Percentiles rank a stretch among this genome's conserved stretches.
These are phyloP conservation scores for Persicaria maculosa DNA, from an alignment of 148 eudicot species.

Conservation along the genomic window DNA sequence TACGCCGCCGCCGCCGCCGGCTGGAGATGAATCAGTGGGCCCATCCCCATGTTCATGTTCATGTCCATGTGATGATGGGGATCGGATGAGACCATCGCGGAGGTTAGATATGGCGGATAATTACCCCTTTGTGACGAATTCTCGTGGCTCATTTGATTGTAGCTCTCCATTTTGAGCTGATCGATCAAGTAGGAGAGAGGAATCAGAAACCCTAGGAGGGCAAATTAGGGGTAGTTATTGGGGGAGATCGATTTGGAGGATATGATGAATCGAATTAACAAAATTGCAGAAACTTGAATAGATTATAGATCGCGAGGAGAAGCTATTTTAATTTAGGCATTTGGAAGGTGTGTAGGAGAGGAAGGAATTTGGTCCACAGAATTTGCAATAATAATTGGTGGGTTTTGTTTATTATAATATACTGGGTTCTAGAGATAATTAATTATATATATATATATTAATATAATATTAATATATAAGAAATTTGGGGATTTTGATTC, in stretches of 20 bases:
- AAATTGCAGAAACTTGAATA: neutral
- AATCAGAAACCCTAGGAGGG: slow-evolving; percentile 4
- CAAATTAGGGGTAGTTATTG: neutral
- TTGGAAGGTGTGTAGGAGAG: slow-evolving; percentile 9
- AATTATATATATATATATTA: neutral
- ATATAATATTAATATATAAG: neutral
- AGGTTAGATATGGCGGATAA: slow-evolving; percentile 13
- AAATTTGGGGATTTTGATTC: neutral
- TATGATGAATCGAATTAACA: neutral
- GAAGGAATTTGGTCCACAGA: slow-evolving; percentile 7
- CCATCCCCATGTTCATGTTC: slow-evolving; percentile 11
- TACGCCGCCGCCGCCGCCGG: neutral
- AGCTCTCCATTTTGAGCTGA: slow-evolving; percentile 30
- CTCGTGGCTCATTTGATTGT: slow-evolving; percentile 29
- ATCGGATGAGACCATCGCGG: neutral
- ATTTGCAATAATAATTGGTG: neutral
- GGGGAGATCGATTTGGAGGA: neutral
- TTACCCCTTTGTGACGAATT: slow-evolving; percentile 15
- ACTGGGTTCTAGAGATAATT: neutral
- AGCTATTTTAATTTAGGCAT: neutral
- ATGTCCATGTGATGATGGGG: slow-evolving; percentile 13
- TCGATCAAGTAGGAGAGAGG: too few relatives aligned
- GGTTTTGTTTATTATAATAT: slow-evolving; percentile 3
- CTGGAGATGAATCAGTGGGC: slow-evolving; percentile 1
- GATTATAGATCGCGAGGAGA: slow-evolving; percentile 1